These are phyloP conservation scores for Penicillium diatomitis DNA, from an alignment of 495 filamentous ascomycete genomes.

Conservation along the genomic window DNA sequence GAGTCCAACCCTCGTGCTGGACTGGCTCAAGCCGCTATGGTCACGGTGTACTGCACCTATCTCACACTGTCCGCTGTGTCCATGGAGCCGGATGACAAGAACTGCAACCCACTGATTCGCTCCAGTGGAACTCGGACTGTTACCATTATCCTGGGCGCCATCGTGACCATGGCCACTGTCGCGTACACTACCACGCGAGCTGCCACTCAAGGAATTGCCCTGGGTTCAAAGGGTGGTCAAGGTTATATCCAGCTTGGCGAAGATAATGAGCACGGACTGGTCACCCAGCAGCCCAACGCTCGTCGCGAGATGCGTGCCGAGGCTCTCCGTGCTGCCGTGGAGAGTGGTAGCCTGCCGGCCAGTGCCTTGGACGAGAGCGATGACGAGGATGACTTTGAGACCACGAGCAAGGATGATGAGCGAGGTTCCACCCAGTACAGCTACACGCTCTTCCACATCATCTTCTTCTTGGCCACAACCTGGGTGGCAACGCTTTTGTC, in stretches of 20 bases:
- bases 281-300: constrained; percentile 73
- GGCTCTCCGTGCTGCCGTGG: constrained; percentile 84
- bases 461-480: constrained; percentile 90
- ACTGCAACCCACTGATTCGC: constrained; percentile 88
- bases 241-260: constrained; percentile 54
- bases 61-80: constrained; percentile 96
- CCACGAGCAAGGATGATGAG: constrained; percentile 69
- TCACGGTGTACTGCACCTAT: constrained; percentile 96
- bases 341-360: constrained; percentile 81
- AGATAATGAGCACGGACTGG: constrained; percentile 72
- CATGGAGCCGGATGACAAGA: constrained; percentile 93
- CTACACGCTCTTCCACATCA: constrained; percentile 93
- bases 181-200: constrained; percentile 97
- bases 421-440: constrained; percentile 84
- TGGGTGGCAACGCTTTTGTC: constrained; percentile 94
- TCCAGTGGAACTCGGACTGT: constrained; percentile 85
- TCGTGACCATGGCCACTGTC: constrained; percentile 93
- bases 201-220: constrained; percentile 84
- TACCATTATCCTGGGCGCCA: constrained; percentile 80
- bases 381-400: constrained; percentile 52
- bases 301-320: constrained; percentile 88
- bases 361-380: constrained; percentile 79
- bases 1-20: constrained; percentile 89
- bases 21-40: constrained; percentile 93
- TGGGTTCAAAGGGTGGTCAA: constrained; percentile 57